Conservation (phyloP, 306 rosid species). For the Fragaria ananassa region DNA sequence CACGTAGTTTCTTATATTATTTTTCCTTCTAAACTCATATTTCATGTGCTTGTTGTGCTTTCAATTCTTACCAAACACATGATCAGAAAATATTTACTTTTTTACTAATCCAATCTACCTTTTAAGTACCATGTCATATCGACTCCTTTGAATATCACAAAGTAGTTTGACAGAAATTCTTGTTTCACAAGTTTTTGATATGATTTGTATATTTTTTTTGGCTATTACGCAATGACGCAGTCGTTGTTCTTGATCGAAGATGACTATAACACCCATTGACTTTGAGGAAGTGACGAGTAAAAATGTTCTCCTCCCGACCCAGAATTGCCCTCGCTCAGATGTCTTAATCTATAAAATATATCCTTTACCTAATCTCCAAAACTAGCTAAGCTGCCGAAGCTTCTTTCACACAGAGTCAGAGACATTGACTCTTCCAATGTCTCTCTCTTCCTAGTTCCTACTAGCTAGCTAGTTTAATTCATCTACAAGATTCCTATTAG, state of each 20-base stretch:
- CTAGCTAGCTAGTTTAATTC: neutral
- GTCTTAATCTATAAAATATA: neutral
- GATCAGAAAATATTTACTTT: neutral
- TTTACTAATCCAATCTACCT: neutral
- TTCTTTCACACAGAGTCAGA: slow-evolving; percentile 16
- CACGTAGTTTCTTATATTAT: neutral
- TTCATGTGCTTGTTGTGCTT: neutral
- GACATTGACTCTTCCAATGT: neutral
- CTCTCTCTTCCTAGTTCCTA: too few relatives aligned
- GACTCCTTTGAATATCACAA: neutral
- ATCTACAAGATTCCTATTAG: neutral
- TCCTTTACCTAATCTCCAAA: neutral
- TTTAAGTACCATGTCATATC: neutral
- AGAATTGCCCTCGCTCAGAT: slow-evolving; percentile 13
- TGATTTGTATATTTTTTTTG: neutral
- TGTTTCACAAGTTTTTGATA: neutral
- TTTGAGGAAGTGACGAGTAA: neutral
- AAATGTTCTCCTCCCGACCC: slow-evolving; percentile 23
- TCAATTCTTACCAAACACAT: neutral
- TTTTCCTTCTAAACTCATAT: neutral
- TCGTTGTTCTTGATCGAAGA: slow-evolving; percentile 3
- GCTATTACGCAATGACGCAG: slow-evolving; percentile 11
- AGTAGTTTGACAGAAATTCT: neutral
- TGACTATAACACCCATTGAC: slow-evolving; percentile 33
- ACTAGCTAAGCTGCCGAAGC: slow-evolving; percentile 10